Evolutionary conservation across 2,329 filamentous ascomycete genomes (phyloP), one percentile per base, ranked within the genome.

Genomic region (Fusarium sp.): DNA sequence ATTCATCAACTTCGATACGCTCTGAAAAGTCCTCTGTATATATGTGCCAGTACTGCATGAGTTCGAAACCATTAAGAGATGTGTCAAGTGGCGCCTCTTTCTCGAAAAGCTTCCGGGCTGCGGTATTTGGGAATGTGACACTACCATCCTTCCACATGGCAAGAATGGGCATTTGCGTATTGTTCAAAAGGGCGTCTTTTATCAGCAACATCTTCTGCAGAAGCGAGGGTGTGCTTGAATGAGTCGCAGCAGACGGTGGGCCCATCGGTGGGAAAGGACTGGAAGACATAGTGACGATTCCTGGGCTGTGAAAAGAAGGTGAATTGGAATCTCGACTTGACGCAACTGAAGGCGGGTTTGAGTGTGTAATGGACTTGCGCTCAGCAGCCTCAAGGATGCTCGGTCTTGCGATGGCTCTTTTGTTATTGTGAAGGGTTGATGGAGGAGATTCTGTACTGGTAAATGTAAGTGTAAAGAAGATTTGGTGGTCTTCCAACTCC

Each of bases 111-210:
- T 80, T 77, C 13, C 85, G 81, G 13, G 86, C 86, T 6, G 91
- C 90, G 70, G 86, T 87, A 73, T 95, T 95, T 6, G 91, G 89
- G 42, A 93, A 89, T 0, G 88, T 89, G 46, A 93, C 88, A 47
- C 87, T 91, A 54, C 91, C 88, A 69, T 95, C 92, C 74, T 90
- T 91, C 92, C 92, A 94, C 88, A 94, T 92, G 26, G 91, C 90
- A 44, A 94, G 82, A 23, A 93, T 90, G 0, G 92, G 92, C 75
- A 92, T 89, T 64, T 88, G 86, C 28, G 92, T 92, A 38, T 89
- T 92, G 74, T 93, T 91, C 8, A 95, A 80, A 20, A 94, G 83
- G 1, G 91, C 91, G 75, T 94, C 91, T 77, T 94, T 94, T 81
- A 95, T 88, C 51, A 89, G 83, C 9, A 87, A 88, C 56, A 92